Evolutionary conservation across 2,329 filamentous ascomycete genomes (phyloP), one percentile per base, ranked within the genome.

Genomic region (Aspergillus sergii): DNA sequence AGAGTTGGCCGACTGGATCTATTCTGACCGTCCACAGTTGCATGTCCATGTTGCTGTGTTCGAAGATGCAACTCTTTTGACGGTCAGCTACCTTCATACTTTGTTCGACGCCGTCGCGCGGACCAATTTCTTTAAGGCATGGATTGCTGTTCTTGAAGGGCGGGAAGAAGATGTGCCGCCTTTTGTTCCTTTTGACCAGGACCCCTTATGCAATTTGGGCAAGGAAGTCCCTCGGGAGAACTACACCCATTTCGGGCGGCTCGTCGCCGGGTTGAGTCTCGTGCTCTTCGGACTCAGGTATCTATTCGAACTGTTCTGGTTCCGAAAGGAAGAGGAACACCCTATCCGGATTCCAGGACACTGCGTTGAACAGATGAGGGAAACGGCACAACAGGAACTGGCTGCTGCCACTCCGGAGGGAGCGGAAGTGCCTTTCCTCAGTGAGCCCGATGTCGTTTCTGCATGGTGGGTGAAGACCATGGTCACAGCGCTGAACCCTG

Each of bases 31-130:
- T 19, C 83, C 83, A 0, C 80, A 82, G 66, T 68, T 86, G 3
- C 77, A 76, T 4, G 70, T 86, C 4, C 80, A 84, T 64, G 73
- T 86, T 53, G 78, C 80, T 4, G 79, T 79, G 0, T 86, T 86
- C 67, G 68, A 66, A 3, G 80, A 87, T 60, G 81, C 81, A 0
- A 86, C 84, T 0, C 68, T 86, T 0, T 73, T 86, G 2, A 75
- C 76, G 0, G 64, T 86, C 0, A 72, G 74, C 1, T 85, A 78
- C 73, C 78, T 81, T 2, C 85, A 86, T 67, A 79, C 79, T 0
- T 69, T 84, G 6, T 79, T 80, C 64, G 84, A 86, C 63, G 81
- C 75, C 3, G 75, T 83, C 66, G 83, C 82, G 3, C 74, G 75
- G 32, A 67, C 72, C 2, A 77, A 74, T 1, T 69, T 87, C 9